Evolutionary conservation across 768 basidiomycete genomes (phyloP), one percentile per base, ranked within the genome.

Genomic region (Piloderma croceum): DNA sequence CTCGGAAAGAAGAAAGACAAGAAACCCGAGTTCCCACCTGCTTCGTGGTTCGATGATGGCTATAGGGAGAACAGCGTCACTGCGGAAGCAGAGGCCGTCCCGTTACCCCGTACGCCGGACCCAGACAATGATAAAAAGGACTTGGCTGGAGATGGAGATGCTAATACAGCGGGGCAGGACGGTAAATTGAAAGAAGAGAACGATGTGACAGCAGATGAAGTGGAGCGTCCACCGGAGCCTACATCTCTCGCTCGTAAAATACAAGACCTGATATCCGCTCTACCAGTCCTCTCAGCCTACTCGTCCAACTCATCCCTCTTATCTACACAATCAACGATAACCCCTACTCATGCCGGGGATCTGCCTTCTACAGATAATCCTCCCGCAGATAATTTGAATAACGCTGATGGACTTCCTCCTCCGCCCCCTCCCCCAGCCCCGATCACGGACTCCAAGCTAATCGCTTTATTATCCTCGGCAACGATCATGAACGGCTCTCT

Each of bases 401-500:
- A 52, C 36, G 22, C 45, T 12, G 41, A 50, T 21, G 55, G 54
- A 5, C 45, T 52, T 15, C 53, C 67, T 2, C 53, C 60, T 22
- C 61, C 61, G 12, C 67, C 70, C 13, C 52, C 59, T 0, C 50
- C 54, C 5, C 53, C 70, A 3, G 47, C 59, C 3, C 59, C 60
- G 1, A 62, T 63, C 12, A 53, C 70, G 7, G 79, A 81, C 49
- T 58, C 69, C 4, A 63, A 68, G 36, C 61, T 77, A 24, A 61
- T 77, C 32, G 58, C 67, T 23, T 62, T 76, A 43, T 62, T 85
- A 22, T 74, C 76, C 11, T 76, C 78, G 1, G 70, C 81, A 42
- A 61, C 68, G n/a, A 57, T 77, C n/a, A 83, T 84, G 79, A 80
- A 77, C 38, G 76, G 81, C 7, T 65, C 67, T 17, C 44, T 58